Conservation (phyloP, 805 yeast species). For the Pichia cabralensis region DNA sequence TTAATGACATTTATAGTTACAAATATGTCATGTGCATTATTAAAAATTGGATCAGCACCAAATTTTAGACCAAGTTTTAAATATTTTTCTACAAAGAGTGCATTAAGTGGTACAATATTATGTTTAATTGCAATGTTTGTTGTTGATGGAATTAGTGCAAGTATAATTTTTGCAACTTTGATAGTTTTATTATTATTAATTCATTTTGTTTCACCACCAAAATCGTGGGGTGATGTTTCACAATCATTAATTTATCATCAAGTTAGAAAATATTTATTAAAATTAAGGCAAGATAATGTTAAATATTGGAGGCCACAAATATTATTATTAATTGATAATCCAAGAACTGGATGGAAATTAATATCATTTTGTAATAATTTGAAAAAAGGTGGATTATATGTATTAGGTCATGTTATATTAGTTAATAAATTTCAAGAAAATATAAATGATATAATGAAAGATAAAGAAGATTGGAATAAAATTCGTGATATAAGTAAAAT, state of each 20-base stretch:
- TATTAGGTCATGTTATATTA: constrained; percentile 85
- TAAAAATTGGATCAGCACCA: constrained; percentile 91
- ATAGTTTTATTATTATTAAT: constrained; percentile 62
- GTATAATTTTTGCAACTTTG: constrained; percentile 58
- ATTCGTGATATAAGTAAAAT: constrained; percentile 67
- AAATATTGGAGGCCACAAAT: constrained; percentile 99
- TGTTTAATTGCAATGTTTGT: constrained; percentile 84
- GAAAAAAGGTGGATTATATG: constrained; percentile 90
- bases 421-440: constrained; percentile 52
- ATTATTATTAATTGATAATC: constrained; percentile 78
- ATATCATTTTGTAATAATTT: constrained; percentile 88
- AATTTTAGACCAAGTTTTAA: constrained; percentile 93
- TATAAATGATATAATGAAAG: constrained; percentile 58
- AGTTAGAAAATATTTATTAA: constrained; percentile 78
- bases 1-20: constrained; percentile 93
- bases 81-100: constrained; percentile 76
- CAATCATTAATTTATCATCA: constrained; percentile 93
- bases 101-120: constrained; percentile 59
- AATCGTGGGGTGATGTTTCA: constrained; percentile 97
- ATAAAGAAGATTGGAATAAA: constrained; percentile 74
- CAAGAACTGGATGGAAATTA: constrained; percentile 84
- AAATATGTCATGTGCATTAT: constrained; percentile 83
- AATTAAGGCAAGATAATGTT: constrained; percentile 84
- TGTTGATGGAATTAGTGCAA: constrained; percentile 87
- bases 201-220: constrained; percentile 89